Evolutionary conservation across 1,139 yeast genomes (phyloP).

Genomic region (Nakaseomyces kungkrabaensis): DNA sequence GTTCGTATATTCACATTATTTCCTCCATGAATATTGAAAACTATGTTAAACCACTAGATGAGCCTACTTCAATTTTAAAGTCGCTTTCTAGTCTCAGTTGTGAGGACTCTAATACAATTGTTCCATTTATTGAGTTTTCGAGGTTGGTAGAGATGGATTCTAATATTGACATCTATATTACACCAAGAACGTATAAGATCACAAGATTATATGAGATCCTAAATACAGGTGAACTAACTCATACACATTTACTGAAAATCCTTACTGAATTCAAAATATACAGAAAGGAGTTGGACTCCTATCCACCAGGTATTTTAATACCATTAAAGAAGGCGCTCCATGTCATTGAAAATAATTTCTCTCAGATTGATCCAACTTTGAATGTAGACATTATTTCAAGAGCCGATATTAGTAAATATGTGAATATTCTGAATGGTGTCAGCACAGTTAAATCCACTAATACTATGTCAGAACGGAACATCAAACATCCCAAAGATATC

Average conservation of each 20-base stretch:
- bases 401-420: slow-evolving; percentile 42
- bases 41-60: slow-evolving; percentile 27
- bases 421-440: slow-evolving; percentile 4
- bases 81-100: slow-evolving; percentile 27
- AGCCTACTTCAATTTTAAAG: slow-evolving; percentile 27
- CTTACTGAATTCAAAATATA: slow-evolving; percentile 49
- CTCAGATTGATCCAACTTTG: slow-evolving; percentile 40
- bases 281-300: slow-evolving; percentile 49
- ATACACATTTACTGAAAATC: slow-evolving; percentile 46
- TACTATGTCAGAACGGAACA: not conserved
- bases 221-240: slow-evolving; percentile 43
- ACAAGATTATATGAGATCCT: slow-evolving; percentile 53
- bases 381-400: slow-evolving; percentile 57
- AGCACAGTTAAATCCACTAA: slow-evolving; percentile 1
- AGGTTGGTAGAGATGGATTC: slow-evolving; percentile 59
- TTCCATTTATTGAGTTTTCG: slow-evolving; percentile 55
- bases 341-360: slow-evolving; percentile 47
- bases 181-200: slow-evolving; percentile 55
- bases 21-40: slow-evolving; percentile 2
- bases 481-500: not conserved
- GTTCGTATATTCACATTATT: not conserved
- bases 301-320: slow-evolving; percentile 60
- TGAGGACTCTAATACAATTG: slow-evolving; percentile 20
- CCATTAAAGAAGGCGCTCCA: slow-evolving; percentile 56
- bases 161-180: slow-evolving; percentile 45